Evolutionary conservation across 169 alveolate species (phyloP).

Genomic region (Plasmodium chabaudi): DNA sequence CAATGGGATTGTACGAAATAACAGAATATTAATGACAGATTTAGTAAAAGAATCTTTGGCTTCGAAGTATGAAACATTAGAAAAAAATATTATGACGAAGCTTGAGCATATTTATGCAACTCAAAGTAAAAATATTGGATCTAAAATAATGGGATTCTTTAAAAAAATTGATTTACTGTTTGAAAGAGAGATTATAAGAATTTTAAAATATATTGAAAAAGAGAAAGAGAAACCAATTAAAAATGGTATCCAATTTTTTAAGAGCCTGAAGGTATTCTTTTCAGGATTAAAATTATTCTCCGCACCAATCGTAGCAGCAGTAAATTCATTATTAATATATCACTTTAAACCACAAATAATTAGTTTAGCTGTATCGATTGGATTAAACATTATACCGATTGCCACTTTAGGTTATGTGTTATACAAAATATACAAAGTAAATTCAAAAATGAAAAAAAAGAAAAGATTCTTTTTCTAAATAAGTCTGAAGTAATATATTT

Average conservation of each 20-base stretch:
- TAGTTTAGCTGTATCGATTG: not conserved
- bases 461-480: not conserved
- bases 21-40: slow-evolving; percentile 12
- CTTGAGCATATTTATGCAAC: slow-evolving; percentile 28
- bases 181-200: slow-evolving; percentile 39
- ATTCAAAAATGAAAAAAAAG: slow-evolving; percentile 4
- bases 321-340: slow-evolving; percentile 1
- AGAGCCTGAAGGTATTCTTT: slow-evolving; percentile 23
- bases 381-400: not conserved
- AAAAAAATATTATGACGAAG: slow-evolving; percentile 25
- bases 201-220: slow-evolving; percentile 22
- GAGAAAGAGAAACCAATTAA: slow-evolving; percentile 34
- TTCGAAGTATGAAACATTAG: slow-evolving; percentile 1
- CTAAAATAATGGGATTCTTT: slow-evolving; percentile 26
- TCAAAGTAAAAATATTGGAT: not conserved
- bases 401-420: not conserved
- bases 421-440: slow-evolving; percentile 29
- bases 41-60: not conserved
- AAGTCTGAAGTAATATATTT: no score
- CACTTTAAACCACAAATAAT: slow-evolving; percentile 24
- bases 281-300: slow-evolving; percentile 31
- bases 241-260: slow-evolving; percentile 32
- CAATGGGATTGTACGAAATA: not conserved
- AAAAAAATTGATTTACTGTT: slow-evolving; percentile 26
- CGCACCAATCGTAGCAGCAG: slow-evolving; percentile 32